Percentiles rank a stretch among this genome's conserved stretches.
These are phyloP conservation scores for Corymbia maculata DNA, from an alignment of 345 rosid species.

Conservation along the genomic window DNA sequence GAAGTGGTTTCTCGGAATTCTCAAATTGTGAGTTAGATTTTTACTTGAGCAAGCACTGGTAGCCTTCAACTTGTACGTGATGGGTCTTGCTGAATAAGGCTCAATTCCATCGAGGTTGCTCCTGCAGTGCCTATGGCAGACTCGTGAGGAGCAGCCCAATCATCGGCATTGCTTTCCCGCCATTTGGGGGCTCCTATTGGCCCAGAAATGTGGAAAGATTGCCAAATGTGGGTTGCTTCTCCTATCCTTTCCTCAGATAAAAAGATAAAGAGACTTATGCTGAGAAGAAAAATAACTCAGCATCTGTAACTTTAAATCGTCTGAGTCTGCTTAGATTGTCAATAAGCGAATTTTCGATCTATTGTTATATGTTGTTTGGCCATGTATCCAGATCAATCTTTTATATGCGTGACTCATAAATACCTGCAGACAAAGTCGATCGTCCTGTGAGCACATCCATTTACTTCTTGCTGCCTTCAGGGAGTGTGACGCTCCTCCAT, in stretches of 20 bases:
- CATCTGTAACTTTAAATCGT: background rate
- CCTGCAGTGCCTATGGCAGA: background rate
- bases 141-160: background rate
- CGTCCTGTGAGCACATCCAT: conserved; percentile 61
- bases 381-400: background rate
- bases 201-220: background rate
- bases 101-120: background rate
- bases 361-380: background rate
- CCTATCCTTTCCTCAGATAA: background rate
- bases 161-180: background rate
- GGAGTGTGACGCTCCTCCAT: conserved; percentile 60
- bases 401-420: background rate
- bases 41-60: background rate
- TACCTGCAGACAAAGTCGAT: conserved; percentile 54
- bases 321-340: background rate
- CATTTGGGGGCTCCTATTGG: background rate
- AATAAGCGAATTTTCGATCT: background rate
- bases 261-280: background rate
- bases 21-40: background rate
- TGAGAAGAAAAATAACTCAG: background rate
- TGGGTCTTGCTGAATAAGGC: background rate
- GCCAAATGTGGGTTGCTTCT: background rate
- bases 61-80: background rate
- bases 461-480: conserved; percentile 81
- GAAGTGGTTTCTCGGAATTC: background rate